A percentile compares a stretch with the other conserved stretches of the same genome.
These are phyloP conservation scores for Tricholoma matsutake DNA, from an alignment of 768 basidiomycete genomes.

Conservation along the genomic window DNA sequence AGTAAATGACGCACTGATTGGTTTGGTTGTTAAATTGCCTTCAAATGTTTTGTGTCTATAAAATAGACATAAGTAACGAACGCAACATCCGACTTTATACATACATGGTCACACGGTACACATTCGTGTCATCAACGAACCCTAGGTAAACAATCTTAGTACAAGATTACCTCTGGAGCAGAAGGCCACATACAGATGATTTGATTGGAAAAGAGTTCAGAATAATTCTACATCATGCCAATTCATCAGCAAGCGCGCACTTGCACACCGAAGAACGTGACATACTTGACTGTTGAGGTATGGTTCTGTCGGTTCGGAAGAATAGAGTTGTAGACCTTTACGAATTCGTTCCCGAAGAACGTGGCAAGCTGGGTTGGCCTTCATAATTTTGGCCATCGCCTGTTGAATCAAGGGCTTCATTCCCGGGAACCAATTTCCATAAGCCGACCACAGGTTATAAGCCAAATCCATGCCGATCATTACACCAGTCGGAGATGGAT, in stretches of 20 bases:
- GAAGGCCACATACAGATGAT: conserved; percentile 69
- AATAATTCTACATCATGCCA: conserved; percentile 64
- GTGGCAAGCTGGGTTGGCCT: conserved; percentile 97
- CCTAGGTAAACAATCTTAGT: conserved; percentile 34
- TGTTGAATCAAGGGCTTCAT: conserved; percentile 97
- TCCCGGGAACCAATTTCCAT: conserved; percentile 99
- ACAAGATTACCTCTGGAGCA: background rate
- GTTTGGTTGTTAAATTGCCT: conserved; percentile 99
- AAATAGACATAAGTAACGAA: conserved; percentile 5
- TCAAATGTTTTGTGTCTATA: conserved; percentile 96
- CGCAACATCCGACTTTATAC: conserved; percentile 14
- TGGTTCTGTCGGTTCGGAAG: conserved; percentile 98
- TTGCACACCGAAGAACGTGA: background rate
- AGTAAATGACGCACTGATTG: conserved; percentile 68
- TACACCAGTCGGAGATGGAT: conserved; percentile 97
- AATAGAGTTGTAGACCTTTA: conserved; percentile 97
- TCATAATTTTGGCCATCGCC: conserved; percentile 99
- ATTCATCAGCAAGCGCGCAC: conserved; percentile 2
- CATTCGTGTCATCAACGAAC: conserved; percentile 99
- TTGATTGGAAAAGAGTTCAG: conserved; percentile 96
- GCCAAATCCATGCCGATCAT: conserved; percentile 99
- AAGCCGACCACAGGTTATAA: conserved; percentile 98
- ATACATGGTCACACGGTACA: conserved; percentile 96
- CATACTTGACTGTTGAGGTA: conserved; percentile 91
- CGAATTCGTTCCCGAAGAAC: conserved; percentile 98